Percentiles rank a stretch among this genome's conserved stretches.
These are phyloP conservation scores for Pythium apleroticum DNA, from an alignment of 352 stramenopile genomes.

Conservation along the genomic window DNA sequence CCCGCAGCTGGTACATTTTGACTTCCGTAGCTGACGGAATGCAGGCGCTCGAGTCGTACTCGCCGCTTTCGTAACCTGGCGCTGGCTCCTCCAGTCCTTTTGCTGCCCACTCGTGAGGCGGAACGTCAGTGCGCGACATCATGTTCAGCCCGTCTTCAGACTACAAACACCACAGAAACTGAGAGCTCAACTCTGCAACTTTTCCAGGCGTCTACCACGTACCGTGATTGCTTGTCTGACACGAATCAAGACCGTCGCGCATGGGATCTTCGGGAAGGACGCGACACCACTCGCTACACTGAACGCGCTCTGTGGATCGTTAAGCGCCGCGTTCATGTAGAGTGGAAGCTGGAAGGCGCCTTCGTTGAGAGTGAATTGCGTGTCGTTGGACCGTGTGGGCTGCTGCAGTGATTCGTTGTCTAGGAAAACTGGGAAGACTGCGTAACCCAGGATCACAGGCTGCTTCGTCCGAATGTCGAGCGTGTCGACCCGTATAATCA, in stretches of 20 bases:
- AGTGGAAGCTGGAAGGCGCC: constrained; percentile 82
- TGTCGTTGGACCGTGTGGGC: constrained; percentile 43
- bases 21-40: constrained; percentile 51
- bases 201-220: constrained; percentile 5
- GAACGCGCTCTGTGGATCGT: constrained; percentile 34
- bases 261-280: constrained; percentile 56
- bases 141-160: constrained; percentile 58
- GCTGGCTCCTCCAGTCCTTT: constrained; percentile 43
- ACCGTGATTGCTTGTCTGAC: constrained; percentile 53
- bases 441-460: constrained; percentile 75
- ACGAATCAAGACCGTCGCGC: constrained; percentile 76
- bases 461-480: constrained; percentile 54
- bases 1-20: constrained; percentile 58
- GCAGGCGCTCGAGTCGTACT: constrained; percentile 55
- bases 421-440: constrained; percentile 68
- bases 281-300: constrained; percentile 36
- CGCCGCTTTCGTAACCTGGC: constrained; percentile 45
- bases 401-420: constrained; percentile 58
- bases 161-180: constrained; percentile 20
- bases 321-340: constrained; percentile 42
- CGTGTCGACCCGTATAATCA: constrained; percentile 85
- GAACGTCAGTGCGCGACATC: constrained; percentile 53
- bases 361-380: constrained; percentile 62
- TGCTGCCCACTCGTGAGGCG: constrained; percentile 46
- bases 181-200: not conserved